Evolutionary conservation across 2,329 filamentous ascomycete genomes (phyloP), one percentile per base, ranked within the genome.

Genomic region (Colletotrichum simmondsii): DNA sequence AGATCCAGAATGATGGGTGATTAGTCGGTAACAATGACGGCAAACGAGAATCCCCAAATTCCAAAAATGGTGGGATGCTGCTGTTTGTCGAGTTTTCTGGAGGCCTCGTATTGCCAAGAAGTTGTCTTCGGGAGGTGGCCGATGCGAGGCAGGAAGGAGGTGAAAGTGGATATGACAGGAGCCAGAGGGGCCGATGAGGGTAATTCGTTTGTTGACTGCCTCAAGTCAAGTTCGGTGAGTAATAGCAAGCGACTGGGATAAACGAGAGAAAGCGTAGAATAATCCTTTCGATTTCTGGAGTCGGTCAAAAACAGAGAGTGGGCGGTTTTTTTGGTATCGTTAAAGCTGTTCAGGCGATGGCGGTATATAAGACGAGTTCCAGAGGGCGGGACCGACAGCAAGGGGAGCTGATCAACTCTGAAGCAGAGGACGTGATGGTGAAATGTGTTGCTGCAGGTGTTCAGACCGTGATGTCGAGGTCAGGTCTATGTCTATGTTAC

Each of bases 41-140:
- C 42, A n/a, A 49, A 30, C 16, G n/a, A 30, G 16, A 7, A 16
- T 26, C 16, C 7, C 7, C 32, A 19, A 19, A 24, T 53, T 70
- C 46, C 16, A 26, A 52, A 14, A 56, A 32, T 28, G 7, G 37
- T 32, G 14, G 49, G 10, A 26, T 26, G 14, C n/a, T 5, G 30
- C 19, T 28, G 62, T 49, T 35, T 32, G 22, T 42, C 26, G 19
- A 56, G 35, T 61, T 26, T 16, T 56, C 32, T 14, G 46, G 59
- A 65, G 54, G 66, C 22, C 49, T 65, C 61, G 56, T 26, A 49
- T 26, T 61, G 71, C 56, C 67, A 65, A 58, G 71, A 60, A 11
- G 24, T 26, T 14, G 28, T 24, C 19, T 11, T 42, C 22, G 19
- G 28, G n/a, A 26, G 30, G n/a, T 19, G 12, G 24, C n/a, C 19